These are phyloP conservation scores for Naganishia sp. DNA, from an alignment of 1,284 basidiomycete genomes.

Conservation along the genomic window DNA sequence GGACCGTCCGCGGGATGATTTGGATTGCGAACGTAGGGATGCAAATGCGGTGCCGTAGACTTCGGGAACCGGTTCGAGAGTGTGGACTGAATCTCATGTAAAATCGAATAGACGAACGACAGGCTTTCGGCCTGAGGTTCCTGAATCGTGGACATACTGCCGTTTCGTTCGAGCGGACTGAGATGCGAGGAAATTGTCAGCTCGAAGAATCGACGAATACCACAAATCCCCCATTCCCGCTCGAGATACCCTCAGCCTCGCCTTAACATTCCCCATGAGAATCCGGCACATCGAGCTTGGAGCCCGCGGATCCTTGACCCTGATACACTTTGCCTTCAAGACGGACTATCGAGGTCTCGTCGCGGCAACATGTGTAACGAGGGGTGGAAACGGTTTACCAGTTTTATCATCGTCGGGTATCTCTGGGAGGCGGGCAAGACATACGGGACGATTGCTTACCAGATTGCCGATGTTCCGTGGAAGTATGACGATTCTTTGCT, in stretches of 20 bases:
- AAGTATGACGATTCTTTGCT: no score
- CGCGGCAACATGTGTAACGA: neutral
- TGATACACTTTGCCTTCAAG: neutral
- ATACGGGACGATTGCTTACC: neutral
- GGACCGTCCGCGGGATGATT: neutral
- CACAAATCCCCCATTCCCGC: neutral
- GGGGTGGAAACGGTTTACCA: slow-evolving; percentile 17
- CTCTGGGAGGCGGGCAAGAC: neutral
- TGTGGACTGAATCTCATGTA: slow-evolving; percentile 8
- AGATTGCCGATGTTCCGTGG: neutral
- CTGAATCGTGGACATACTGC: neutral
- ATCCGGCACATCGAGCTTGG: neutral
- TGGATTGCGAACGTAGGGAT: slow-evolving; percentile 7
- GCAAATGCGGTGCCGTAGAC: neutral
- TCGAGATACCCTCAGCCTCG: slow-evolving; percentile 26
- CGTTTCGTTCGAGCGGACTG: no score
- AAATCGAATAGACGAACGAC: slow-evolving; percentile 8
- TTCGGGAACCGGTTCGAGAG: slow-evolving; percentile 4
- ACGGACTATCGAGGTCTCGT: neutral
- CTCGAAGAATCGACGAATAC: no score
- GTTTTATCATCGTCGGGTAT: slow-evolving; percentile 19
- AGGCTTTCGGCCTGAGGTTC: neutral
- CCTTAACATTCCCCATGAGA: slow-evolving; percentile 27
- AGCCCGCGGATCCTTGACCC: slow-evolving; percentile 9
- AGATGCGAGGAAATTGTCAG: no score